phyloP scores from a whole-genome alignment of 495 filamentous ascomycete species.

The Saxispiralis lemnorum region DNA sequence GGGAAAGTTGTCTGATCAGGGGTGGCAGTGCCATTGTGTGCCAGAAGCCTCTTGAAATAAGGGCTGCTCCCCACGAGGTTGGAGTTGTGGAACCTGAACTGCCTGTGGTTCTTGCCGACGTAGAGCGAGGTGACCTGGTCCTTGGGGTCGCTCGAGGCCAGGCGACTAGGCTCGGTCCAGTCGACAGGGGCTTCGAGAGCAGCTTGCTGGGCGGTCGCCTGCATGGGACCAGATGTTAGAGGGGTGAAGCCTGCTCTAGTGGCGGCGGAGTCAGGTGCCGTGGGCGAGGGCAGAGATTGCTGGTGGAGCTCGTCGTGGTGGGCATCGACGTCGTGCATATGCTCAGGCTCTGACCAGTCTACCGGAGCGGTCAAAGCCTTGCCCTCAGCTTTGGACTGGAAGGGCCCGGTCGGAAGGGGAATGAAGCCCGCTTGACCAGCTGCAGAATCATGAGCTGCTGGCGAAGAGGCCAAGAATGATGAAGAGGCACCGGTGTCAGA shows the following conservation, averaged over 20 bases:
- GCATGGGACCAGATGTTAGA: not conserved
- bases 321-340: not conserved
- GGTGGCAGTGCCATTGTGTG: not conserved
- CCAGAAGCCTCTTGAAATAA: slow-evolving; percentile 15
- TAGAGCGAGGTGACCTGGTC: slow-evolving; percentile 5
- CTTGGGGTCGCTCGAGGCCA: not conserved
- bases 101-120: slow-evolving; percentile 7
- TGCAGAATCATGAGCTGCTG: not conserved
- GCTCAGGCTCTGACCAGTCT: not conserved
- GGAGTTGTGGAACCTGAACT: slow-evolving; percentile 11
- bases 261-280: too few relatives aligned
- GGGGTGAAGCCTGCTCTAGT: not conserved
- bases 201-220: not conserved
- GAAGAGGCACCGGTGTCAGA: not conserved
- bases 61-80: slow-evolving; percentile 9
- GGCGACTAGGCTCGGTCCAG: not conserved
- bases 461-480: not conserved
- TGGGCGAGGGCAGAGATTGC: not conserved
- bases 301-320: not conserved
- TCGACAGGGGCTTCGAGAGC: slow-evolving; percentile 1
- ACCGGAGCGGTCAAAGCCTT: not conserved
- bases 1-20: slow-evolving; percentile 14
- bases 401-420: not conserved
- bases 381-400: not conserved
- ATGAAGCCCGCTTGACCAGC: not conserved